Evolutionary conservation across 1,284 basidiomycete genomes (phyloP).

Genomic region (Marasmius tenuissimus): DNA sequence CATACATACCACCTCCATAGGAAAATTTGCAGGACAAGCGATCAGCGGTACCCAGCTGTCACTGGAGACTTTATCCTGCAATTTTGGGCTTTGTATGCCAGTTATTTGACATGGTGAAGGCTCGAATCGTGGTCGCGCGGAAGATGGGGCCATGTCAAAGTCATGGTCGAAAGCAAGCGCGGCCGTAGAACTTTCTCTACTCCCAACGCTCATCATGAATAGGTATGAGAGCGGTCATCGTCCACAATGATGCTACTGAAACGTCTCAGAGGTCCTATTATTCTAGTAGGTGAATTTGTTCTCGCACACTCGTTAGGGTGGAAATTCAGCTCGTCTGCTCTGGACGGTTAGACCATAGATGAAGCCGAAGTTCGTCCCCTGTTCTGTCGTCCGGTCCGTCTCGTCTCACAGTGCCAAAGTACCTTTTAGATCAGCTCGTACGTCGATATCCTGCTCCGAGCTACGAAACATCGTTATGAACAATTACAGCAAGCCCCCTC

Average conservation of each 20-base stretch:
- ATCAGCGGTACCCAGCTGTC: conserved; percentile 10
- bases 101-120: background rate
- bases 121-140: background rate
- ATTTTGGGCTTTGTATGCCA: background rate
- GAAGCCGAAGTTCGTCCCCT: conserved; percentile 37
- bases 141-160: background rate
- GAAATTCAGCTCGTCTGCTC: background rate
- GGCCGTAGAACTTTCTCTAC: background rate
- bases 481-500: conserved; percentile 32
- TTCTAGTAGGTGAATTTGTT: conserved; percentile 20
- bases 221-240: background rate
- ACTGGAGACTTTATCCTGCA: too few relatives aligned
- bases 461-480: background rate
- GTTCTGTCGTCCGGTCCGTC: background rate
- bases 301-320: background rate
- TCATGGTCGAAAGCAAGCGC: background rate
- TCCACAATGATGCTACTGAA: background rate
- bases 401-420: conserved; percentile 21
- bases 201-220: background rate
- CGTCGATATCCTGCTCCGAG: conserved; percentile 7
- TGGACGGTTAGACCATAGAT: conserved; percentile 35
- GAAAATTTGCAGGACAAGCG: conserved; percentile 14
- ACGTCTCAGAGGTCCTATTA: conserved; percentile 26
- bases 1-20: conserved; percentile 8
- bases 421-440: conserved; percentile 41